Evolutionary conservation across 371 early-diverging fungal genomes (phyloP).

Genomic region (Rhizopus sp.): DNA sequence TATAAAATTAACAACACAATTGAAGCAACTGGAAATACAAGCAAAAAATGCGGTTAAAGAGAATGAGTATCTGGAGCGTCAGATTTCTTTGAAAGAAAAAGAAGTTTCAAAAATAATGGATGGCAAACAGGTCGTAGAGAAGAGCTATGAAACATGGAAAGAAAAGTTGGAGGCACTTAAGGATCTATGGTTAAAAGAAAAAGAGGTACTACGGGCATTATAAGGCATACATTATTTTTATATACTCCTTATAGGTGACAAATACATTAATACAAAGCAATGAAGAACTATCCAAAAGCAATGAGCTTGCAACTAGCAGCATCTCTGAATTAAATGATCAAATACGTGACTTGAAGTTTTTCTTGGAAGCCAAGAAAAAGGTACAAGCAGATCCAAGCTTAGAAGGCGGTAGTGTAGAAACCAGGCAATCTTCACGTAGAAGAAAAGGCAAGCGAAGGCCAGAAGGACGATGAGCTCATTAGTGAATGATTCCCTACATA

Average conservation of each 20-base stretch:
- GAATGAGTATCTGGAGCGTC: slow-evolving; percentile 14
- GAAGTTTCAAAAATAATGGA: slow-evolving; percentile 1
- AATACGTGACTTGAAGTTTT: slow-evolving; percentile 38
- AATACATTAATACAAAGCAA: slow-evolving; percentile 23
- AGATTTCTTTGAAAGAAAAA: slow-evolving; percentile 5
- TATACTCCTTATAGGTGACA: slow-evolving; percentile 15
- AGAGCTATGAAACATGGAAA: slow-evolving; percentile 27
- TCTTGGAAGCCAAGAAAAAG: slow-evolving; percentile 34
- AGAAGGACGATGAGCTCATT: not conserved
- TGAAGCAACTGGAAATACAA: slow-evolving; percentile 11
- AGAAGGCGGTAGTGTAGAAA: slow-evolving; percentile 31
- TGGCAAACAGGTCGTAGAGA: slow-evolving; percentile 25
- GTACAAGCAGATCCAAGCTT: slow-evolving; percentile 32
- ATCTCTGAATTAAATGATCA: slow-evolving; percentile 38
- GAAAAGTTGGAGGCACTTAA: slow-evolving; percentile 21
- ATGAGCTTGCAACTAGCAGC: slow-evolving; percentile 20
- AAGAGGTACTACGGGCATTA: slow-evolving; percentile 20
- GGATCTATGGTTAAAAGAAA: slow-evolving; percentile 25
- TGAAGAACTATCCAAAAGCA: slow-evolving; percentile 16
- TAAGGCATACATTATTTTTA: not conserved
- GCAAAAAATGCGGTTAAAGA: slow-evolving; percentile 11
- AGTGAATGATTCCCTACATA: too few relatives aligned
- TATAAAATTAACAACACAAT: slow-evolving; percentile 31
- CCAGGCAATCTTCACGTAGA: not conserved
- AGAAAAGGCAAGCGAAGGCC: not conserved